Conservation (phyloP, 2,329 filamentous ascomycete species). For the Ramularia endophylla region DNA sequence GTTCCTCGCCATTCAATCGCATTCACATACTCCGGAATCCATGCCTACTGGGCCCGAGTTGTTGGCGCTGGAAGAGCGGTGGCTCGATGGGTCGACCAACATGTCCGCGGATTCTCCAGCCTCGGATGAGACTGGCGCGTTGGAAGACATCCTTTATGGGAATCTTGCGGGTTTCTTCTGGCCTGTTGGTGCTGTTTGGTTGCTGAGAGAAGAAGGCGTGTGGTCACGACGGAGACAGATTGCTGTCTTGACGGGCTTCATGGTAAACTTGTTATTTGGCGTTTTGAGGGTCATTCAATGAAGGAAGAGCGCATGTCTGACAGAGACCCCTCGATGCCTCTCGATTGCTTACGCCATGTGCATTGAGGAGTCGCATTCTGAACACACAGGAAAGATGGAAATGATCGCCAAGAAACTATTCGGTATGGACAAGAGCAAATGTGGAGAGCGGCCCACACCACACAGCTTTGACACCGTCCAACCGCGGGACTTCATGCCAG, state of each 20-base stretch:
- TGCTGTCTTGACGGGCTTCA: slow-evolving; percentile 77
- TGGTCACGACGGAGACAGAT: slow-evolving; percentile 80
- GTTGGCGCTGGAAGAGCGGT: slow-evolving; percentile 75
- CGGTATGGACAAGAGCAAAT: slow-evolving; percentile 9
- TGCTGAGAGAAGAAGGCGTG: slow-evolving; percentile 78
- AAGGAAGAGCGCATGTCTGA: slow-evolving; percentile 1
- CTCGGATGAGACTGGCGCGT: slow-evolving; percentile 50
- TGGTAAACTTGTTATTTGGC: slow-evolving; percentile 73
- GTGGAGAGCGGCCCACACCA: slow-evolving; percentile 23
- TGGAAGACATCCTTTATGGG: slow-evolving; percentile 84
- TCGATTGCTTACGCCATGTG: not conserved
- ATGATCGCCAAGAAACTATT: not conserved
- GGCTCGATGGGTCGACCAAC: slow-evolving; percentile 62
- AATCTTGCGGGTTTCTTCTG: slow-evolving; percentile 93
- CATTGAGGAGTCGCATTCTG: no score
- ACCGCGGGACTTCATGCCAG: slow-evolving; percentile 21
- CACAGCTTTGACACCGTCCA: slow-evolving; percentile 9
- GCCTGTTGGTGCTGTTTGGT: slow-evolving; percentile 86
- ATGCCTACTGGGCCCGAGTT: slow-evolving; percentile 76
- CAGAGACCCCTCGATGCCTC: not conserved
- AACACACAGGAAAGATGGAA: not conserved
- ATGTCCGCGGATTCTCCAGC: slow-evolving; percentile 31
- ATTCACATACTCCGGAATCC: slow-evolving; percentile 78
- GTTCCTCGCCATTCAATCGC: slow-evolving; percentile 77
- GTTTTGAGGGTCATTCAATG: slow-evolving; percentile 54